Evolutionary conservation across 129 eudicot genomes (phyloP).

Genomic region (Helichrysum umbraculigerum): DNA sequence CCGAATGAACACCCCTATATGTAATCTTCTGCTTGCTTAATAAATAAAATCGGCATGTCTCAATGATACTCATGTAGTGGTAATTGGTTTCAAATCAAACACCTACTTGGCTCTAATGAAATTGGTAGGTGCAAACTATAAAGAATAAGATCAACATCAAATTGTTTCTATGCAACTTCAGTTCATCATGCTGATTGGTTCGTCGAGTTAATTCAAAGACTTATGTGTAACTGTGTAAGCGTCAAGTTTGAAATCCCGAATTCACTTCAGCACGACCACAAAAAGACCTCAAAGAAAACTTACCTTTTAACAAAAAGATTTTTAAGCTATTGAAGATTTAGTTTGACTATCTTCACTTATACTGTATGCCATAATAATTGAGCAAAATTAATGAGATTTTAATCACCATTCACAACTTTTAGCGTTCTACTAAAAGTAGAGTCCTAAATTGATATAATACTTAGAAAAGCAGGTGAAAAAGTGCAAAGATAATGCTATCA

Average conservation of each 20-base stretch:
- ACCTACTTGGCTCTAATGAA: neutral
- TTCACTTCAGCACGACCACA: neutral
- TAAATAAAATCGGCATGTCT: constrained; percentile 20
- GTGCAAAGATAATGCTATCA: constrained; percentile 1
- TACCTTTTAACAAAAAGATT: neutral
- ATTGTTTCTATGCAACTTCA: neutral
- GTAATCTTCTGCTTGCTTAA: constrained; percentile 11
- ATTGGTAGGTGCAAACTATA: constrained; percentile 3
- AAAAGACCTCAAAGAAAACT: neutral
- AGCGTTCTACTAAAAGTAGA: neutral
- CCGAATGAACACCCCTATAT: too few relatives aligned
- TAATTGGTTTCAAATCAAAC: constrained; percentile 14
- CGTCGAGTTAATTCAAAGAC: neutral
- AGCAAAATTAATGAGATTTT: neutral
- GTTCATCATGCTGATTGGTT: neutral
- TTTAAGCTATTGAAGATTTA: neutral
- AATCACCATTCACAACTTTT: neutral
- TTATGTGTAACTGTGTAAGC: too few relatives aligned
- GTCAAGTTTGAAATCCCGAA: neutral
- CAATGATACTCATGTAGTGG: constrained; percentile 15
- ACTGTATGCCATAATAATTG: neutral
- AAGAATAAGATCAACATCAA: neutral
- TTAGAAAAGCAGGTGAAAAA: neutral
- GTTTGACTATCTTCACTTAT: neutral
- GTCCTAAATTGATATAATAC: neutral